phyloP scores from a whole-genome alignment of 2,329 filamentous ascomycete species.

The Talaromyces sp. region DNA sequence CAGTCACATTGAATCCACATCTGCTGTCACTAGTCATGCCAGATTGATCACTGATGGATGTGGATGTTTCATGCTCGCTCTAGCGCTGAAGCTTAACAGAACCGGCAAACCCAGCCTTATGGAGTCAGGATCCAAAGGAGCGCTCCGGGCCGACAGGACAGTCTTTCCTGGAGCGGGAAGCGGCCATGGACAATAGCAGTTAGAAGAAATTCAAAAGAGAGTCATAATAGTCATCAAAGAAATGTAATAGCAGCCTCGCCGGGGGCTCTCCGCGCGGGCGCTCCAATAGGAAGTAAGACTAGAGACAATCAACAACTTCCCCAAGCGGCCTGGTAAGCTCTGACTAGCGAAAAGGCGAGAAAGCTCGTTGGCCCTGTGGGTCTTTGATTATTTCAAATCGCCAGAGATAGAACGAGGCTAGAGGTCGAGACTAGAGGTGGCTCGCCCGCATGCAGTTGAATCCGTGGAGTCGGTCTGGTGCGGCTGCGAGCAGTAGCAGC shows the following conservation, averaged over 20 bases:
- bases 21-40: neutral
- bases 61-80: neutral
- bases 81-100: neutral
- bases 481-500: neutral
- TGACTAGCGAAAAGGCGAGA: neutral
- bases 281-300: neutral
- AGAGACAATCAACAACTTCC: neutral
- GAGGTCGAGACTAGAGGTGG: neutral
- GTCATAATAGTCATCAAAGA: no score
- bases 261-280: neutral
- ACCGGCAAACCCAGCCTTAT: neutral
- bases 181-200: neutral
- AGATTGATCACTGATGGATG: neutral
- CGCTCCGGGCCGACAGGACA: neutral
- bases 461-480: neutral
- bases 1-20: neutral
- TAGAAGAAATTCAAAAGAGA: neutral
- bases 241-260: neutral
- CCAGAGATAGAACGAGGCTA: neutral
- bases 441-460: neutral
- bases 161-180: neutral
- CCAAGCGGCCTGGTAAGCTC: neutral
- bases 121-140: neutral
- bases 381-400: neutral
- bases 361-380: neutral